A percentile compares a stretch with the other conserved stretches of the same genome.
phyloP scores from a whole-genome alignment of 192 early-diverging fungal genomes.

The Paraglomus brasilianum region DNA sequence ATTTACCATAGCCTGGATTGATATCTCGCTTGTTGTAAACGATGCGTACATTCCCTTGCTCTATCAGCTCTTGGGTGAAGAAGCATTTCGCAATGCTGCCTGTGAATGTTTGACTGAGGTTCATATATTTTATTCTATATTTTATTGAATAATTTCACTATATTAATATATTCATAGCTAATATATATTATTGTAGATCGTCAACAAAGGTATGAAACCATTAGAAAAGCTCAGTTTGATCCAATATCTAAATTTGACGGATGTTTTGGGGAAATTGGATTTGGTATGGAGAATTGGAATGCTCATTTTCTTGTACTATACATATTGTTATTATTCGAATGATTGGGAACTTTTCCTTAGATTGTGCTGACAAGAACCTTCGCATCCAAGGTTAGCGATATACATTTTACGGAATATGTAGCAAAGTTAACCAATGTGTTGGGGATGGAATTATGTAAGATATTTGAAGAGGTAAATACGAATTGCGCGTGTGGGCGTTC shows the following conservation, averaged over 20 bases:
- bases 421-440: constrained; percentile 71
- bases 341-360: too few relatives aligned
- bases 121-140: background rate
- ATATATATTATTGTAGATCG: constrained; percentile 45
- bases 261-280: constrained; percentile 46
- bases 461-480: constrained; percentile 49
- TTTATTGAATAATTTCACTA: background rate
- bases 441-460: constrained; percentile 70
- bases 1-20: constrained; percentile 75
- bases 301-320: too few relatives aligned
- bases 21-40: constrained; percentile 87
- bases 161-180: background rate
- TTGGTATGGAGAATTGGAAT: constrained; percentile 35
- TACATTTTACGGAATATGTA: constrained; percentile 66
- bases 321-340: too few relatives aligned
- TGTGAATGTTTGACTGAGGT: constrained; percentile 78
- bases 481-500: background rate
- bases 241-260: constrained; percentile 65
- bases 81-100: constrained; percentile 67
- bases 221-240: constrained; percentile 87
- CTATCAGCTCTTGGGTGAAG: constrained; percentile 66
- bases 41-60: constrained; percentile 73
- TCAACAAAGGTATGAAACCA: constrained; percentile 91
- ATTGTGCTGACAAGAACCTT: too few relatives aligned
- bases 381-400: constrained; percentile 36